phyloP scores from a whole-genome alignment of 441 rosid genomes.

The Populus hybrid region DNA sequence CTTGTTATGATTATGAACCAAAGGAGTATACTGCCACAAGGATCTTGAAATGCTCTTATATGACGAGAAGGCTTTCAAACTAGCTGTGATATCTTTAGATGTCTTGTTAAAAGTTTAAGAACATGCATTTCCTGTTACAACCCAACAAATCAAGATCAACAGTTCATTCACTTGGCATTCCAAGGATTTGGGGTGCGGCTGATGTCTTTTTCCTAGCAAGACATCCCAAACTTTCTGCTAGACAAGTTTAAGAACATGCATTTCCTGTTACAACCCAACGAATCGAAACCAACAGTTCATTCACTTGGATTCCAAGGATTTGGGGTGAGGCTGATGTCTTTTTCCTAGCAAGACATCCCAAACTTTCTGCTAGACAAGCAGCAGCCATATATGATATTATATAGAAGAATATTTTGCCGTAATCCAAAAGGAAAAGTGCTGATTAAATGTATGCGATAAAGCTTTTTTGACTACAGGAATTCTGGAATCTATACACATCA shows the following conservation, averaged over 20 bases:
- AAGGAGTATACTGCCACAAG: not conserved
- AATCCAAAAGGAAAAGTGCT: not conserved
- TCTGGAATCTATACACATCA: conserved; percentile 5
- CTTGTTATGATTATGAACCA: not conserved
- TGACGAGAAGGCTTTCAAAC: no score
- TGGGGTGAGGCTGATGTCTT: not conserved
- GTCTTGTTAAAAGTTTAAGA: no score
- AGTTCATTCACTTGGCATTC: conserved; percentile 1
- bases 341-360: not conserved
- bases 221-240: not conserved
- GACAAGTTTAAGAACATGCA: not conserved
- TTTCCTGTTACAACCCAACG: not conserved
- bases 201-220: not conserved
- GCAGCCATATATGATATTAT: not conserved
- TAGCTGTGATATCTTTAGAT: no score
- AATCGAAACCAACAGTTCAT: not conserved
- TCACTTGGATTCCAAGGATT: conserved; percentile 5
- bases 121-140: not conserved
- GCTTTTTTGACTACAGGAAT: not conserved
- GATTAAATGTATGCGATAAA: not conserved
- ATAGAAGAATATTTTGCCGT: not conserved
- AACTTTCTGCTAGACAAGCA: not conserved
- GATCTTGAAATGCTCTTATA: not conserved
- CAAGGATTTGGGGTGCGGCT: conserved; percentile 5
- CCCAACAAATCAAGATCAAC: not conserved